Conservation (phyloP, 306 rosid species). For the Fragaria iinumae region DNA sequence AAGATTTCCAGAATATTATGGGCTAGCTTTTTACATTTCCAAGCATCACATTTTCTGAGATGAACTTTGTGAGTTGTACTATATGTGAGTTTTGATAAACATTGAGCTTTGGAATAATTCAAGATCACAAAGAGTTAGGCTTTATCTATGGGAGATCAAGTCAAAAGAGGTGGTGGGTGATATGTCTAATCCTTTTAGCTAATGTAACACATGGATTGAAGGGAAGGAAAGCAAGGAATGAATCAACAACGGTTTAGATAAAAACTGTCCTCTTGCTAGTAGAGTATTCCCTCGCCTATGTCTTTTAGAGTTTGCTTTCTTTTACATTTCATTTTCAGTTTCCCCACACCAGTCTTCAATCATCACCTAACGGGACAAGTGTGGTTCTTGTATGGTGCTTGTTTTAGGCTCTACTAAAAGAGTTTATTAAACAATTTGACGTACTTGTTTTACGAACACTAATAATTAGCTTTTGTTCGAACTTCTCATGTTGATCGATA, state of each 20-base stretch:
- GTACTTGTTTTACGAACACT: not conserved
- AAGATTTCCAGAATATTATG: not conserved
- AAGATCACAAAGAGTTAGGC: not conserved
- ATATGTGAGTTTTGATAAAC: not conserved
- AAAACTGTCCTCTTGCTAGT: not conserved
- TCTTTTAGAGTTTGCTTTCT: not conserved
- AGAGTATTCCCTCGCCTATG: not conserved
- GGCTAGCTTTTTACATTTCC: conserved; percentile 12
- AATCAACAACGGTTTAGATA: not conserved
- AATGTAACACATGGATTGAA: not conserved
- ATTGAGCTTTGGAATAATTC: conserved; percentile 7
- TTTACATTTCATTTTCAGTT: not conserved
- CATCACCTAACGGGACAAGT: not conserved
- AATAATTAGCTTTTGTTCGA: not conserved
- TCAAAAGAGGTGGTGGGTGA: conserved; percentile 11
- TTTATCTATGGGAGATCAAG: not conserved
- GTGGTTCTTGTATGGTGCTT: not conserved
- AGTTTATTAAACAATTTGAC: not conserved
- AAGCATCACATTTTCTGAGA: conserved; percentile 8
- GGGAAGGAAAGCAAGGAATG: not conserved
- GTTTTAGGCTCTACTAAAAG: not conserved
- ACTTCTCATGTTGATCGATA: too few relatives aligned
- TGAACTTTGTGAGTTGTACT: not conserved
- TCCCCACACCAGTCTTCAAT: not conserved
- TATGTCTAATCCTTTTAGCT: not conserved